Evolutionary conservation across 1,284 basidiomycete species (phyloP).

Genomic region (Apiotrichum domesticum): DNA sequence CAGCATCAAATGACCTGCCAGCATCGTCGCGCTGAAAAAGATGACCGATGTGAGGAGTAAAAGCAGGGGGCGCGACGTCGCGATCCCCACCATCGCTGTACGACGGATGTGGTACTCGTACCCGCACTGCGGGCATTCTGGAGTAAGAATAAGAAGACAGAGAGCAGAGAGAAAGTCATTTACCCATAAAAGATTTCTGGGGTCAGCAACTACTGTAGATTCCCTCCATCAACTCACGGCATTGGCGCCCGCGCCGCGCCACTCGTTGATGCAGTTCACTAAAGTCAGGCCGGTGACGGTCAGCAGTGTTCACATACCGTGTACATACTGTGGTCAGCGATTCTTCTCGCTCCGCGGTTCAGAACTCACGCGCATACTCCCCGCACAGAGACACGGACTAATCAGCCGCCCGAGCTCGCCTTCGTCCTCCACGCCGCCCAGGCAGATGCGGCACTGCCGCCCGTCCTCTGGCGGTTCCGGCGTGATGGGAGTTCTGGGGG

Average conservation of each 20-base stretch:
- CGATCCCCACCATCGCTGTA: constrained; percentile 40
- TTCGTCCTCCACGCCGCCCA: constrained; percentile 39
- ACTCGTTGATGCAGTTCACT: constrained; percentile 43
- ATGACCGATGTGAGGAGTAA: constrained; percentile 30
- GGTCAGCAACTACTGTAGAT: too few relatives aligned
- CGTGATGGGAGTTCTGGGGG: too few relatives aligned
- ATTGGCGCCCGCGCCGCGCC: constrained; percentile 42
- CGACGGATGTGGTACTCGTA: constrained; percentile 40
- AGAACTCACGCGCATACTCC: constrained; percentile 41
- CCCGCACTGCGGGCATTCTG: constrained; percentile 45
- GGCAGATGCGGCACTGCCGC: constrained; percentile 45
- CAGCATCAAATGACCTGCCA: constrained; percentile 32
- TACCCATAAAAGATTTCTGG: constrained; percentile 40
- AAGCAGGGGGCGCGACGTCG: constrained; percentile 37
- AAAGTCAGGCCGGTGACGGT: not conserved
- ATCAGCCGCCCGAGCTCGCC: constrained; percentile 38
- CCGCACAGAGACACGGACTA: constrained; percentile 43
- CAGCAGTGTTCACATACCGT: constrained; percentile 21
- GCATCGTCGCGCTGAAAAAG: constrained; percentile 31
- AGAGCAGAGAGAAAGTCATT: not conserved
- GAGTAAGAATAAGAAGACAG: too few relatives aligned
- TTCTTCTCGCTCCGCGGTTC: not conserved
- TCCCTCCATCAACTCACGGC: constrained; percentile 34
- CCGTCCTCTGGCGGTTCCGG: constrained; percentile 21
- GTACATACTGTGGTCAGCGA: constrained; percentile 28